Conservation (phyloP, 257 asterid species). For the Jacaranda mimosifolia region DNA sequence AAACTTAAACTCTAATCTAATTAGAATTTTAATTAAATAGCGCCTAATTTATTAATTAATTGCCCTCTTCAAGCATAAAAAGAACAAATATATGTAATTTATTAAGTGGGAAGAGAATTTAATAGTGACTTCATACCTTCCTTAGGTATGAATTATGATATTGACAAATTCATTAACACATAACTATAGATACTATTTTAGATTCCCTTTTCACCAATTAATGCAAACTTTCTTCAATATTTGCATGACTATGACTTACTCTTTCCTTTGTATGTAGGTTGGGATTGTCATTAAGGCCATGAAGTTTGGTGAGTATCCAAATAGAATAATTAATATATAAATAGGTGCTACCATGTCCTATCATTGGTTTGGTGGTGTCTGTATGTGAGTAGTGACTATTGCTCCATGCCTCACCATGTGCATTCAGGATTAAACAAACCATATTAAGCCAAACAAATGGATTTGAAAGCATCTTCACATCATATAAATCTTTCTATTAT, state of each 20-base stretch:
- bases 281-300: conserved; percentile 2
- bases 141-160: conserved; percentile 31
- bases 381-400: conserved; percentile 45
- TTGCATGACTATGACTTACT: conserved; percentile 34
- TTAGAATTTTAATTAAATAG: no score
- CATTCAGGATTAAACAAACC: conserved; percentile 35
- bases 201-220: conserved; percentile 38
- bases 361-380: conserved; percentile 60
- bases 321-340: conserved; percentile 28
- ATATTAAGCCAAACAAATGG: conserved; percentile 43
- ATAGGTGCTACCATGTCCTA: conserved; percentile 41
- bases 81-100: background rate
- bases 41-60: no score
- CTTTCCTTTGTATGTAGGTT: conserved; percentile 1
- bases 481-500: conserved; percentile 12
- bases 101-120: background rate
- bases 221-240: conserved; percentile 14
- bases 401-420: conserved; percentile 72
- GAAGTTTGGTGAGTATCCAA: conserved; percentile 34
- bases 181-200: conserved; percentile 33
- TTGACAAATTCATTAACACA: conserved; percentile 26
- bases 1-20: no score
- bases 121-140: conserved; percentile 35
- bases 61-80: no score
- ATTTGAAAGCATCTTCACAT: conserved; percentile 35